These are phyloP conservation scores for Moesziomyces aphidis DNA, from an alignment of 1,284 basidiomycete species.

Conservation along the genomic window DNA sequence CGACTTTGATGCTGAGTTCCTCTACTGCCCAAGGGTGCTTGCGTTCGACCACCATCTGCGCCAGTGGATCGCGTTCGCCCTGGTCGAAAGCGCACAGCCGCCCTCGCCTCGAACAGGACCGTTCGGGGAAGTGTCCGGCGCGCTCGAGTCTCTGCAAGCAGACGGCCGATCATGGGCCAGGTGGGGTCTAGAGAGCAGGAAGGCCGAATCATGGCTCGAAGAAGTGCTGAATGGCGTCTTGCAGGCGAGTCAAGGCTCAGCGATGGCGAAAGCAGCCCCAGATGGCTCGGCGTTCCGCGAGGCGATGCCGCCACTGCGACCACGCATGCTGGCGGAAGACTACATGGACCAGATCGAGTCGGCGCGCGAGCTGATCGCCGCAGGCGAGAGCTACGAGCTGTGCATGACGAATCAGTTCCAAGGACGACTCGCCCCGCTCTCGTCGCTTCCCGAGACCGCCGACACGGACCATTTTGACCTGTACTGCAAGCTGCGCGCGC, in stretches of 20 bases:
- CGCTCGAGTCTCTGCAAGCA: constrained; percentile 13
- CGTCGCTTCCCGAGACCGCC: constrained; percentile 3
- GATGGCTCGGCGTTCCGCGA: constrained; percentile 36
- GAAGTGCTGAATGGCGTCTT: constrained; percentile 7
- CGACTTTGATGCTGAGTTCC: constrained; percentile 68
- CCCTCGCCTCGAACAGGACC: not conserved
- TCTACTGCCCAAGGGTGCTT: constrained; percentile 68
- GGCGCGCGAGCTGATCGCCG: constrained; percentile 80
- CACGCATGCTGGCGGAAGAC: constrained; percentile 57
- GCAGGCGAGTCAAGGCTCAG: not conserved
- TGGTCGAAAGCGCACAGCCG: constrained; percentile 4
- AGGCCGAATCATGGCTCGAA: constrained; percentile 32
- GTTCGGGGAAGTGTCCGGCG: constrained; percentile 9
- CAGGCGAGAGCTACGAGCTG: constrained; percentile 95
- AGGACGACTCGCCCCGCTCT: constrained; percentile 53
- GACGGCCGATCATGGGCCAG: constrained; percentile 21
- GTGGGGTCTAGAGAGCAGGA: constrained; percentile 8
- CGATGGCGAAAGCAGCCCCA: constrained; percentile 4
- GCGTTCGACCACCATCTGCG: constrained; percentile 67
- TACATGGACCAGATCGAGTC: constrained; percentile 81
- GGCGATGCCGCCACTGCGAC: constrained; percentile 28
- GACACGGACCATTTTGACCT: constrained; percentile 54
- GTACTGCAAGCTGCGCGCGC: constrained; percentile 69
- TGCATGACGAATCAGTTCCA: constrained; percentile 84
- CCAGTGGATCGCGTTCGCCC: constrained; percentile 69